A percentile compares a stretch with the other conserved stretches of the same genome.
phyloP scores from a whole-genome alignment of 2,329 filamentous ascomycete species.

The Diaporthe citri region DNA sequence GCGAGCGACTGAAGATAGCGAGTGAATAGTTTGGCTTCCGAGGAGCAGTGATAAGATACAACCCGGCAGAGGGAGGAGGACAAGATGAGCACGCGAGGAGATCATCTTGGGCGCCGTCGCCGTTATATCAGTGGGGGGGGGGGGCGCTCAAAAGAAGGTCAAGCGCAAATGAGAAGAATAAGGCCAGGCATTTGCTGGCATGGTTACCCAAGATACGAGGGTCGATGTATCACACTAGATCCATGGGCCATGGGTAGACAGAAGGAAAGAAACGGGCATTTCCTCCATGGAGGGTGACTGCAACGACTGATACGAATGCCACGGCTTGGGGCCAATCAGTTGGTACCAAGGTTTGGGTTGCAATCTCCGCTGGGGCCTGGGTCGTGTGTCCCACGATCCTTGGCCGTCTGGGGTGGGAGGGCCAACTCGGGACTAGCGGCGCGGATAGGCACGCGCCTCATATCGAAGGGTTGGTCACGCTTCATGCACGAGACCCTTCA shows the following conservation, averaged over 20 bases:
- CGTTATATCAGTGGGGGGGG: slow-evolving; percentile 7
- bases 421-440: slow-evolving; percentile 15
- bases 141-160: slow-evolving; percentile 9
- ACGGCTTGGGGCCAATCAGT: slow-evolving; percentile 9
- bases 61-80: not conserved
- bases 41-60: not conserved
- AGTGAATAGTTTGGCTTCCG: not conserved
- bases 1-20: slow-evolving; percentile 6
- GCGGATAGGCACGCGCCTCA: slow-evolving; percentile 30
- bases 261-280: slow-evolving; percentile 2
- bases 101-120: not conserved
- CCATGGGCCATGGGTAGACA: not conserved
- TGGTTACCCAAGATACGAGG: slow-evolving; percentile 30
- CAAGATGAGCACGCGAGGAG: slow-evolving; percentile 2
- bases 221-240: slow-evolving; percentile 3
- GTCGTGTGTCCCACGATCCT: slow-evolving; percentile 30
- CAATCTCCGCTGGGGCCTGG: slow-evolving; percentile 32
- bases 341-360: slow-evolving; percentile 27
- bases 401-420: not conserved
- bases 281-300: slow-evolving; percentile 13
- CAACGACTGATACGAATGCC: slow-evolving; percentile 30
- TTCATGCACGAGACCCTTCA: slow-evolving; percentile 28
- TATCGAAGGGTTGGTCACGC: slow-evolving; percentile 25
- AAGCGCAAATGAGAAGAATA: slow-evolving; percentile 21
- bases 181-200: slow-evolving; percentile 12